Percentiles rank a stretch among this genome's conserved stretches.
Conservation (phyloP, 345 rosid species). For the Gossypium sturtianum region DNA sequence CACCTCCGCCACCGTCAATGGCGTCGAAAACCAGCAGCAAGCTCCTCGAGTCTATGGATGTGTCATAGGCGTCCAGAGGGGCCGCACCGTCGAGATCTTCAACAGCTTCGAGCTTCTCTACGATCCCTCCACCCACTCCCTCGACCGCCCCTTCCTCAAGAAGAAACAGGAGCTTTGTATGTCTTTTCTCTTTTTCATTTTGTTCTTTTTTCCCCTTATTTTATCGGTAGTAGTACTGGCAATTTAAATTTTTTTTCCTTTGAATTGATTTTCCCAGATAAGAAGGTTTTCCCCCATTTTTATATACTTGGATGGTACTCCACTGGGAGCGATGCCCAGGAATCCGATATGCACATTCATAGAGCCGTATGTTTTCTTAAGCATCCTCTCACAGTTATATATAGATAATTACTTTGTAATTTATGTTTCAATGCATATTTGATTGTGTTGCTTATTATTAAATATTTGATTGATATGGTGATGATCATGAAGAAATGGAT, state of each 20-base stretch:
- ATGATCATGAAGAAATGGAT: background rate
- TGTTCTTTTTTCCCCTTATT: background rate
- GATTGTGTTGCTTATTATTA: background rate
- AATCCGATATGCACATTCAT: conserved; percentile 89
- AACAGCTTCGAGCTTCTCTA: conserved; percentile 92
- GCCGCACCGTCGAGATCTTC: conserved; percentile 94
- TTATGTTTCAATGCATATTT: background rate
- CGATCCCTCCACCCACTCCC: conserved; percentile 58
- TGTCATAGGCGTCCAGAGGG: conserved; percentile 87
- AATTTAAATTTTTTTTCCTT: background rate
- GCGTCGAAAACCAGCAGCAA: conserved; percentile 19
- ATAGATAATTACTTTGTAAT: background rate
- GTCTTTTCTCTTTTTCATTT: background rate
- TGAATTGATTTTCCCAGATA: conserved; percentile 37
- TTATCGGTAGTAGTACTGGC: background rate
- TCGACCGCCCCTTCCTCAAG: conserved; percentile 82
- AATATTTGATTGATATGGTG: background rate
- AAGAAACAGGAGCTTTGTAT: conserved; percentile 98
- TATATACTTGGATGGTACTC: conserved; percentile 98
- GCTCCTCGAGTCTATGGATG: conserved; percentile 85
- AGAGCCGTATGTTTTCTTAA: conserved; percentile 60
- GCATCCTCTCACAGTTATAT: background rate
- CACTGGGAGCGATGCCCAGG: conserved; percentile 78
- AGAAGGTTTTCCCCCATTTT: conserved; percentile 89
- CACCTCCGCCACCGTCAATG: conserved; percentile 21